Percentiles rank a stretch among this genome's conserved stretches.
Conservation (phyloP, 805 yeast species). For the Tetrapisispora pingtungensis region DNA sequence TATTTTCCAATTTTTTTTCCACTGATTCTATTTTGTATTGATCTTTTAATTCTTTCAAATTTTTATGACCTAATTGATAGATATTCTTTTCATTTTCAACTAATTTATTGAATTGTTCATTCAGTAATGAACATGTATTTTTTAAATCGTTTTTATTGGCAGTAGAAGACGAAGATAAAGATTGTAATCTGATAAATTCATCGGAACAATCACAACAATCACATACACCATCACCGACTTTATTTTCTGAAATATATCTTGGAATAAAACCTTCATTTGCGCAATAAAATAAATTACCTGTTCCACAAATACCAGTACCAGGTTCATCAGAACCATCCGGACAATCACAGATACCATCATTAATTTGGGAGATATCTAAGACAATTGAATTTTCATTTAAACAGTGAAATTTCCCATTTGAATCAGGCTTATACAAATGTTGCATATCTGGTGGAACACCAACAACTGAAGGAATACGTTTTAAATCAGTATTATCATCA, state of each 20-base stretch:
- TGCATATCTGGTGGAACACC: slow-evolving; percentile 17
- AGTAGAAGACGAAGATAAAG: not conserved
- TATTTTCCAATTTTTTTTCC: slow-evolving; percentile 8
- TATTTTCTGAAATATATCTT: slow-evolving; percentile 49
- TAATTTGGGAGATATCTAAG: slow-evolving; percentile 52
- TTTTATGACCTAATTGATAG: slow-evolving; percentile 42
- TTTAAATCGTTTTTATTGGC: not conserved
- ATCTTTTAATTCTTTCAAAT: slow-evolving; percentile 24
- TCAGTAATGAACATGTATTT: slow-evolving; percentile 12
- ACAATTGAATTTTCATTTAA: slow-evolving; percentile 54
- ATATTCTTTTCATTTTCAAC: slow-evolving; percentile 41
- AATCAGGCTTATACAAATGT: slow-evolving; percentile 7
- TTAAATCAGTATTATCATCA: not conserved
- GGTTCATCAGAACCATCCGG: slow-evolving; percentile 98
- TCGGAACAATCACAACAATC: slow-evolving; percentile 98
- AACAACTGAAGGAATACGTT: not conserved
- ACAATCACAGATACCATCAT: slow-evolving; percentile 90
- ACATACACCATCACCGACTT: slow-evolving; percentile 84
- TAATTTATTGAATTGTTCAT: slow-evolving; percentile 16
- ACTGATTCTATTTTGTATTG: slow-evolving; percentile 12
- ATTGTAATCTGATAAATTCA: slow-evolving; percentile 34
- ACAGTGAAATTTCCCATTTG: slow-evolving; percentile 49
- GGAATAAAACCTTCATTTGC: slow-evolving; percentile 62
- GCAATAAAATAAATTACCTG: slow-evolving; percentile 49
- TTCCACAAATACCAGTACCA: slow-evolving; percentile 76